phyloP scores from a whole-genome alignment of 2,329 filamentous ascomycete species.

The Trichoderma cornu-damae region DNA sequence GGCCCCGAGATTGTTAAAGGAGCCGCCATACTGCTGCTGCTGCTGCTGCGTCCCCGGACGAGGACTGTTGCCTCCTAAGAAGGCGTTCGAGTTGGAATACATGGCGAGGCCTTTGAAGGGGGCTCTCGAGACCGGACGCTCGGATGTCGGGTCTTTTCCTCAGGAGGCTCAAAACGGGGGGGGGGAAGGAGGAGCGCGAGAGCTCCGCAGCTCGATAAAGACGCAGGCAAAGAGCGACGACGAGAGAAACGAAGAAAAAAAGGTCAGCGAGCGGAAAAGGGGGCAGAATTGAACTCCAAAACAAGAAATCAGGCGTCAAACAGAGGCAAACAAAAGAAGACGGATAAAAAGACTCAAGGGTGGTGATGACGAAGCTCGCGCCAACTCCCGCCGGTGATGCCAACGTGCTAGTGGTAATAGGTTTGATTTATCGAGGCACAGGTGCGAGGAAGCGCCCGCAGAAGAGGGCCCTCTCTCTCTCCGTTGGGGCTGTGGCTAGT shows the following conservation, averaged over 20 bases:
- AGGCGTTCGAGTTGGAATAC: constrained; percentile 88
- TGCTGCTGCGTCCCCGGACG: constrained; percentile 53
- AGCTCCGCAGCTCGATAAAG: constrained; percentile 24
- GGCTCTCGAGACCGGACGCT: neutral
- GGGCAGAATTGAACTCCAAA: neutral
- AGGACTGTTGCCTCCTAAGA: constrained; percentile 70
- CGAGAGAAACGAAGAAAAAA: neutral
- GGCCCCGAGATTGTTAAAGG: constrained; percentile 39
- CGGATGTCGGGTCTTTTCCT: neutral
- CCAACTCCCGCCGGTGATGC: constrained; percentile 15
- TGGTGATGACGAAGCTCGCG: constrained; percentile 21
- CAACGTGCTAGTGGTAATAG: constrained; percentile 7
- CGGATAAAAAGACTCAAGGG: neutral
- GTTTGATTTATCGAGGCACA: constrained; percentile 6
- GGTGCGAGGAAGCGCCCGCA: constrained; percentile 8
- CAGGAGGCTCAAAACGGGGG: constrained; percentile 10
- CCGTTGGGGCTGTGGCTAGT: neutral
- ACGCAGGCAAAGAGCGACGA: neutral
- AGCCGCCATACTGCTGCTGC: constrained; percentile 51
- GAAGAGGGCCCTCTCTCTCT: too few species aligned
- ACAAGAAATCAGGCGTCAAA: constrained; percentile 15
- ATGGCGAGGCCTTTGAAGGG: constrained; percentile 45
- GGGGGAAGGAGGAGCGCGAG: constrained; percentile 24
- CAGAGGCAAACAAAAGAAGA: constrained; percentile 9
- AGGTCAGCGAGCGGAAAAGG: neutral